These are phyloP conservation scores for Diaporthe humulicola DNA, from an alignment of 2,329 filamentous ascomycete genomes.

Conservation along the genomic window DNA sequence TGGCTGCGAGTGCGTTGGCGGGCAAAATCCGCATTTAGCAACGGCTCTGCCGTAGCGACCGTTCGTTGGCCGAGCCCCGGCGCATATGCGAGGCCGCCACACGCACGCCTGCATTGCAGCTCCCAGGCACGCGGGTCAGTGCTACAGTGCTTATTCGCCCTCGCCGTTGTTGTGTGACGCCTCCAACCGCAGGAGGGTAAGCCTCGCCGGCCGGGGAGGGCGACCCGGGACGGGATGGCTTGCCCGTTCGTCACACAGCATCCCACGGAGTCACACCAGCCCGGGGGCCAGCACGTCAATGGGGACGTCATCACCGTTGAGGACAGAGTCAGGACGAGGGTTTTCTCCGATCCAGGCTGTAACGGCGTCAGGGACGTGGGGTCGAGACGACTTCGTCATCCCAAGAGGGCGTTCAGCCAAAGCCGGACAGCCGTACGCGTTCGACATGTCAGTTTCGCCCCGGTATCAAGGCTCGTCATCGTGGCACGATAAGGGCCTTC, in stretches of 20 bases:
- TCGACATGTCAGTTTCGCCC: constrained; percentile 9
- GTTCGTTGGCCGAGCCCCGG: not conserved
- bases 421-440: not conserved
- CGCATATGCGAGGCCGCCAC: not conserved
- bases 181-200: not conserved
- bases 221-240: constrained; percentile 2
- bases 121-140: constrained; percentile 14
- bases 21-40: not conserved
- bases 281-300: not conserved
- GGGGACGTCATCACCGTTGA: constrained; percentile 16
- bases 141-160: not conserved
- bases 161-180: not conserved
- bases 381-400: not conserved
- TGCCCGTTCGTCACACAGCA: constrained; percentile 19
- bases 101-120: constrained; percentile 15
- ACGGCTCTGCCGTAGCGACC: not conserved
- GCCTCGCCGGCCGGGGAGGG: not conserved
- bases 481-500: not conserved
- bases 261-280: not conserved
- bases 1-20: not conserved
- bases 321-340: not conserved
- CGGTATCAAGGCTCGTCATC: constrained; percentile 2
- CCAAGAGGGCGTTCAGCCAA: not conserved
- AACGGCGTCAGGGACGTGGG: not conserved
- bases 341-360: not conserved